A percentile compares a stretch with the other conserved stretches of the same genome.
phyloP scores from a whole-genome alignment of 1,284 basidiomycete species.

The Pseudozyma pruni region DNA sequence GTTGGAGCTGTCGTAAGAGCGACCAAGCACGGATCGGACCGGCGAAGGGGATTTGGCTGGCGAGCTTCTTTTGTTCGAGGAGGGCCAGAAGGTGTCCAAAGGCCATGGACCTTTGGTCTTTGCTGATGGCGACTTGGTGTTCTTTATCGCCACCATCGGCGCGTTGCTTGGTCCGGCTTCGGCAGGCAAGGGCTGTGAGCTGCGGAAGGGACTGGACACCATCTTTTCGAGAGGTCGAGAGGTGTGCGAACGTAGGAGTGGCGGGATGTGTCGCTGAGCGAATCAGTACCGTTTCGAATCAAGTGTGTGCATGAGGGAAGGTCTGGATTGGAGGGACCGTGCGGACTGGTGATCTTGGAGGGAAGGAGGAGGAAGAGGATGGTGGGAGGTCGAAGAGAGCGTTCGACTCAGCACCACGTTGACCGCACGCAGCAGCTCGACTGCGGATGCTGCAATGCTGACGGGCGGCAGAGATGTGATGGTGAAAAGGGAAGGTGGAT shows the following conservation, averaged over 20 bases:
- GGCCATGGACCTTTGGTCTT: conserved; percentile 36
- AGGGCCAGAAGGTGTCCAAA: conserved; percentile 42
- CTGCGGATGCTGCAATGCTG: background rate
- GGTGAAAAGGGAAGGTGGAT: background rate
- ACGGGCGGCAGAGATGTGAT: background rate
- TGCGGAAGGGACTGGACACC: conserved; percentile 15
- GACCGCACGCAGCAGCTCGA: background rate
- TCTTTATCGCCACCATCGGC: conserved; percentile 11
- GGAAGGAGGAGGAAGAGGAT: no score
- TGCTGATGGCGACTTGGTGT: conserved; percentile 10
- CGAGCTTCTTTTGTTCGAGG: conserved; percentile 13
- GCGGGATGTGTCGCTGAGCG: background rate
- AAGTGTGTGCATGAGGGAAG: no score
- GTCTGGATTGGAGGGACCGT: no score
- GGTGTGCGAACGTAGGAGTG: no score
- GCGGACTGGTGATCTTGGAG: background rate
- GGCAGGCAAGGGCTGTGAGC: conserved; percentile 1
- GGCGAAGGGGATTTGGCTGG: conserved; percentile 17
- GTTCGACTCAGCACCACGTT: no score
- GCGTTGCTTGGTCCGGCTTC: conserved; percentile 7
- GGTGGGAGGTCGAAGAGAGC: no score
- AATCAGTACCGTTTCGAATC: no score
- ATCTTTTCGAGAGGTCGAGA: no score
- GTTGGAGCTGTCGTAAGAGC: conserved; percentile 21
- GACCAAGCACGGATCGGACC: conserved; percentile 1